Percentiles rank a stretch among this genome's conserved stretches.
These are phyloP conservation scores for Sporothrix inflata DNA, from an alignment of 2,329 filamentous ascomycete species.

Conservation along the genomic window DNA sequence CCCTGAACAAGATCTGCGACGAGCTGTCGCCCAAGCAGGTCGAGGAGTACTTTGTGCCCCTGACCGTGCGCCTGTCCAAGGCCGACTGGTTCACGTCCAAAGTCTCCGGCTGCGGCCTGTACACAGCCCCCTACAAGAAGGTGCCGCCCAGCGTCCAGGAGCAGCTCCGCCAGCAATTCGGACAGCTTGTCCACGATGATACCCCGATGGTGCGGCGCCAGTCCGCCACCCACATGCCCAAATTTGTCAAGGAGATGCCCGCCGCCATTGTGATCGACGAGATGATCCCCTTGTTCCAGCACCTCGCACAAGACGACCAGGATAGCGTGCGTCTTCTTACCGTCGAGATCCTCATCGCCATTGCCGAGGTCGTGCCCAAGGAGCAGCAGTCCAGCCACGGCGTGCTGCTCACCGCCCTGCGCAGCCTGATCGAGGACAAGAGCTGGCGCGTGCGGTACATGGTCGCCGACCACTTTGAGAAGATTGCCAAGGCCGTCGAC, in stretches of 20 bases:
- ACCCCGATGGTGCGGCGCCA: constrained; percentile 98
- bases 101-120: constrained; percentile 95
- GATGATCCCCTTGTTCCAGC: constrained; percentile 99
- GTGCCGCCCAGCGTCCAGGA: constrained; percentile 87
- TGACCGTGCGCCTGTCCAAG: constrained; percentile 94
- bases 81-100: constrained; percentile 99
- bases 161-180: constrained; percentile 87
- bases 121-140: constrained; percentile 90
- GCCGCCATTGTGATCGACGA: constrained; percentile 90
- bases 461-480: constrained; percentile 98
- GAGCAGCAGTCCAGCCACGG: constrained; percentile 97
- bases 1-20: constrained; percentile 97
- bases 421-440: constrained; percentile 97
- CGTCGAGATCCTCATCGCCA: constrained; percentile 93
- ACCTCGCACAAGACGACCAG: constrained; percentile 94
- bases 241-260: constrained; percentile 97
- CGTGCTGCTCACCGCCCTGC: constrained; percentile 84
- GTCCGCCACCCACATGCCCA: constrained; percentile 92
- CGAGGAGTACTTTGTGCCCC: constrained; percentile 95
- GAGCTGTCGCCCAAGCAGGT: constrained; percentile 89
- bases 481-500: constrained; percentile 98
- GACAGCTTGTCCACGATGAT: constrained; percentile 92
- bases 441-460: constrained; percentile 99
- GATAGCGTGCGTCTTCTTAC: constrained; percentile 95
- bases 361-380: constrained; percentile 96